phyloP scores from a whole-genome alignment of 2,329 filamentous ascomycete genomes.

The Aureobasidium lini region DNA sequence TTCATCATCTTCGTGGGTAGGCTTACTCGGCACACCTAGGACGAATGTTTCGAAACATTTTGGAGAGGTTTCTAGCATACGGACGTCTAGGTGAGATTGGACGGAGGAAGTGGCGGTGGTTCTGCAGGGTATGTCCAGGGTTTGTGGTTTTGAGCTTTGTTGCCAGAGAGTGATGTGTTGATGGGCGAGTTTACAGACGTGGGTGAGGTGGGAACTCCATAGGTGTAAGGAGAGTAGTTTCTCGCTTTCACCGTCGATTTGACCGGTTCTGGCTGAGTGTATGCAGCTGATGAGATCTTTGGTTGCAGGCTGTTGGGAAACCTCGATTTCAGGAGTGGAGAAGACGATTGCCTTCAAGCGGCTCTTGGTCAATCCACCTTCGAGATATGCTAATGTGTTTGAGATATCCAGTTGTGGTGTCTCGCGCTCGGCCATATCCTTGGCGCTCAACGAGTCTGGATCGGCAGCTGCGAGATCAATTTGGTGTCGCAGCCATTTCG shows the following conservation, averaged over 20 bases:
- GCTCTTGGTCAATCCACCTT: conserved; percentile 59
- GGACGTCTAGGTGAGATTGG: background rate
- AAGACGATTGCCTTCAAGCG: conserved; percentile 39
- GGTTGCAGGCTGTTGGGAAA: background rate
- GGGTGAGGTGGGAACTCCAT: background rate
- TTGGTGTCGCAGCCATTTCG: conserved; percentile 73
- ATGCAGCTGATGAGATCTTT: background rate
- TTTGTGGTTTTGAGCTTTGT: background rate
- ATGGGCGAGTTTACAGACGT: conserved; percentile 1
- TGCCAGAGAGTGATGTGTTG: conserved; percentile 9
- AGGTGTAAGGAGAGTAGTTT: background rate
- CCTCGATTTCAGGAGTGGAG: background rate
- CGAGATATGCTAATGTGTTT: conserved; percentile 70
- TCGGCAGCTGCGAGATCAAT: conserved; percentile 69
- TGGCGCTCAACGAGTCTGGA: conserved; percentile 47
- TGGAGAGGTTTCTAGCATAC: background rate
- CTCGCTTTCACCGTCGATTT: background rate
- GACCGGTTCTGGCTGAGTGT: background rate
- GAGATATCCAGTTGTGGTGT: conserved; percentile 62
- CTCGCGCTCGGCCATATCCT: conserved; percentile 72
- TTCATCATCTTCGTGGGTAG: background rate
- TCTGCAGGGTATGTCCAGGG: background rate
- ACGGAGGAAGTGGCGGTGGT: background rate
- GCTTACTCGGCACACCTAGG: background rate
- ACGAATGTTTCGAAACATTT: background rate